Evolutionary conservation across 768 basidiomycete genomes (phyloP).

Genomic region (Gloeophyllum trabeum): DNA sequence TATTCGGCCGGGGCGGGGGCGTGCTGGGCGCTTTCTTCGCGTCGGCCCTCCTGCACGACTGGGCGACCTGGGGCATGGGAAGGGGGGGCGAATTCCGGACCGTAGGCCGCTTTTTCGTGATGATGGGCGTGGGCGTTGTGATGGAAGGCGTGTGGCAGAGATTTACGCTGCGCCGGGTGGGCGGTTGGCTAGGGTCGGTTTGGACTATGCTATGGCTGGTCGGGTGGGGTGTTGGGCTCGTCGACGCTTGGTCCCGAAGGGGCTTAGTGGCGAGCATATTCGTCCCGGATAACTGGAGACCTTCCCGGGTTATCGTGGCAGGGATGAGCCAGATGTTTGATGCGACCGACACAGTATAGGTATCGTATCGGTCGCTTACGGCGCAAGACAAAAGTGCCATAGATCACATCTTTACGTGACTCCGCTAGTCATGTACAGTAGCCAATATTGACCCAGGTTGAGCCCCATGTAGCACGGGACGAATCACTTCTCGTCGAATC

Average conservation of each 20-base stretch:
- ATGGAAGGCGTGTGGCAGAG: conserved; percentile 36
- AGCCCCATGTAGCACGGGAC: too few species aligned
- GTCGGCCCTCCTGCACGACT: conserved; percentile 50
- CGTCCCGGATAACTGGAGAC: conserved; percentile 1
- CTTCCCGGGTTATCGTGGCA: neutral
- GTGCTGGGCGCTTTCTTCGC: conserved; percentile 48
- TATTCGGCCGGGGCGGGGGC: conserved; percentile 35
- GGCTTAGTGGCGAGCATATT: conserved; percentile 3
- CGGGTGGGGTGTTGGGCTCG: conserved; percentile 32
- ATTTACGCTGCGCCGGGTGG: conserved; percentile 31
- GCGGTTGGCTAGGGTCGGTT: conserved; percentile 34
- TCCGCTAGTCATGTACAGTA: too few species aligned
- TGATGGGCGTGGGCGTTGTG: conserved; percentile 41
- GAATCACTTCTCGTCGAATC: too few species aligned
- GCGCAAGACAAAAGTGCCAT: too few species aligned
- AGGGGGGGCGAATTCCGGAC: conserved; percentile 31
- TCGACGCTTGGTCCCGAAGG: conserved; percentile 27
- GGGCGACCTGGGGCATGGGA: conserved; percentile 48
- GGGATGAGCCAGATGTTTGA: too few species aligned
- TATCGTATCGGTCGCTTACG: too few species aligned
- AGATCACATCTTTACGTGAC: too few species aligned
- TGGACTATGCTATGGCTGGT: conserved; percentile 42
- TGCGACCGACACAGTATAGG: too few species aligned
- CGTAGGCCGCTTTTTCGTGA: conserved; percentile 41
- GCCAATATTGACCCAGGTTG: too few species aligned